Conservation (phyloP, 805 yeast species). For the Allodekkera sacchari region DNA sequence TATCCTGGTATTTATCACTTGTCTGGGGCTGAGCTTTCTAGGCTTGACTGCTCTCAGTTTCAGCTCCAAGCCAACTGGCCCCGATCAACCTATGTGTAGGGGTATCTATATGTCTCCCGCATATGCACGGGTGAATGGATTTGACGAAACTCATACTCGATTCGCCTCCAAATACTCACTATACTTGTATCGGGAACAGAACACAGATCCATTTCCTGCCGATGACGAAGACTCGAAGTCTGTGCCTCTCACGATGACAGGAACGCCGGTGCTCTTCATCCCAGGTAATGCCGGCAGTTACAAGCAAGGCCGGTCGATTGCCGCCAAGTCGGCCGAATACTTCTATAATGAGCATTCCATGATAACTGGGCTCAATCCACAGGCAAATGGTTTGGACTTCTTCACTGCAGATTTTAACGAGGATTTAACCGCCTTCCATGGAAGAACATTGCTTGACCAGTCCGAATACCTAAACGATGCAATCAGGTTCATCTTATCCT, state of each 20-base stretch:
- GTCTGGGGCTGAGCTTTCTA: constrained; percentile 18
- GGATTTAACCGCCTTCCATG: constrained; percentile 94
- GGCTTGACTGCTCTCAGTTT: constrained; percentile 22
- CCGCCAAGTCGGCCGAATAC: constrained; percentile 62
- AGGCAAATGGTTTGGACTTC: constrained; percentile 57
- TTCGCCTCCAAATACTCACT: constrained; percentile 79
- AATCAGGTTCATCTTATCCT: constrained; percentile 57
- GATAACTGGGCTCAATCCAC: constrained; percentile 20
- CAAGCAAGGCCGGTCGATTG: constrained; percentile 85
- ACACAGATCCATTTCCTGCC: constrained; percentile 47
- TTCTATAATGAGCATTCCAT: constrained; percentile 31
- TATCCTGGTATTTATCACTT: constrained; percentile 10
- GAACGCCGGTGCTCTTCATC: constrained; percentile 84
- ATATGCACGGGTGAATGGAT: constrained; percentile 65
- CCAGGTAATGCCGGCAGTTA: constrained; percentile 98
- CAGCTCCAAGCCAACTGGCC: constrained; percentile 27
- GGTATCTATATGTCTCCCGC: constrained; percentile 77
- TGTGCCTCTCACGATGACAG: constrained; percentile 29
- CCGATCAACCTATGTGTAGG: constrained; percentile 48
- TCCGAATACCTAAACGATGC: constrained; percentile 92
- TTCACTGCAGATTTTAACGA: constrained; percentile 92
- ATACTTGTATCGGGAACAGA: constrained; percentile 80
- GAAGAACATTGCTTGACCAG: constrained; percentile 86
- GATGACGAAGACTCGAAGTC: constrained; percentile 3
- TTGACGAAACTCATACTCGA: constrained; percentile 60